Evolutionary conservation across 257 asterid species (phyloP).

Genomic region (Solanum commersonii): DNA sequence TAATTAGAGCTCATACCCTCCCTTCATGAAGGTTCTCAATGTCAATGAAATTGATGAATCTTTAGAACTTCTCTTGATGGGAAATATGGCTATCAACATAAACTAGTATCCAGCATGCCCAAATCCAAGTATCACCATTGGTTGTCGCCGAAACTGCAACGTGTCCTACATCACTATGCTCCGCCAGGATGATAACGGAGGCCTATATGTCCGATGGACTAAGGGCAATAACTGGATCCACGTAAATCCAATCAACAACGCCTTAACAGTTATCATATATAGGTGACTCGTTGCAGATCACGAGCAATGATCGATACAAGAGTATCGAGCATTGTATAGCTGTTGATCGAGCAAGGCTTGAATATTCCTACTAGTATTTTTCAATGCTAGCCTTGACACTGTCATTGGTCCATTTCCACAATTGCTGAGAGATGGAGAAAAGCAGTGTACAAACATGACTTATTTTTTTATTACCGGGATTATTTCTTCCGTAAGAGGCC

Average conservation of each 20-base stretch:
- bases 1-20: too few relatives aligned
- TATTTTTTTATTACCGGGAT: conserved; percentile 2
- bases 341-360: conserved; percentile 12
- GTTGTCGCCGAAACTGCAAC: conserved; percentile 25
- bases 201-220: too few relatives aligned
- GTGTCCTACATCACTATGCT: conserved; percentile 35
- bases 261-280: too few relatives aligned
- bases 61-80: conserved; percentile 33
- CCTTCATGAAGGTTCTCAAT: conserved; percentile 20
- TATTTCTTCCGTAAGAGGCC: too few relatives aligned
- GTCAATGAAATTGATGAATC: conserved; percentile 23
- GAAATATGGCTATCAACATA: conserved; percentile 5
- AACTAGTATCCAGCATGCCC: too few relatives aligned
- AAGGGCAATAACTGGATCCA: too few relatives aligned
- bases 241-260: too few relatives aligned
- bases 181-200: conserved; percentile 21
- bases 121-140: too few relatives aligned
- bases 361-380: conserved; percentile 36
- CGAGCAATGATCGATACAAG: conserved; percentile 38
- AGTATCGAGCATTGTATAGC: conserved; percentile 14
- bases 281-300: not conserved
- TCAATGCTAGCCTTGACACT: conserved; percentile 19
- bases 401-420: conserved; percentile 29
- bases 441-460: conserved; percentile 20
- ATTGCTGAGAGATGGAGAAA: conserved; percentile 30